Evolutionary conservation across 441 rosid species (phyloP).

Genomic region (Gossypium laxum): DNA sequence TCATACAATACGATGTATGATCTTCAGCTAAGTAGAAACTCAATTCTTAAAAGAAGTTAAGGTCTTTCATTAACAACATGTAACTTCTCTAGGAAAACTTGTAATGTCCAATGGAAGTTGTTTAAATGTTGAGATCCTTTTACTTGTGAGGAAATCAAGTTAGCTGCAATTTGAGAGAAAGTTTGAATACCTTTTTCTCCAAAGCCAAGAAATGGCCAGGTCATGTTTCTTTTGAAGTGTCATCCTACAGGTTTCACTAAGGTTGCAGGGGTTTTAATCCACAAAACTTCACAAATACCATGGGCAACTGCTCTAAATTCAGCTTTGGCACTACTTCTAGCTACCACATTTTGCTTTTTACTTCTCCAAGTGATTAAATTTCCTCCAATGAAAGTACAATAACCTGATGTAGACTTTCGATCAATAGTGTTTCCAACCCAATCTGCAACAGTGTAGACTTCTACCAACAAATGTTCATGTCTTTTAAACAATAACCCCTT

Average conservation of each 20-base stretch:
- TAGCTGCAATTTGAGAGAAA: background rate
- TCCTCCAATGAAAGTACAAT: too few relatives aligned
- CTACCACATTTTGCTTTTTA: too few relatives aligned
- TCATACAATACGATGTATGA: background rate
- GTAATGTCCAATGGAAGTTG: background rate
- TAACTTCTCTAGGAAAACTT: background rate
- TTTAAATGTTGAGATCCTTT: background rate
- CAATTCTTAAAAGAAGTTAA: slow-evolving; percentile 1
- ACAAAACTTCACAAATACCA: too few relatives aligned
- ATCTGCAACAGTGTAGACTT: too few relatives aligned
- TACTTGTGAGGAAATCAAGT: background rate
- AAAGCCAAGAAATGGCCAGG: background rate
- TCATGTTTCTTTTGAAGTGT: background rate
- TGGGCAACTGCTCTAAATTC: too few relatives aligned
- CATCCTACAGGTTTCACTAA: background rate
- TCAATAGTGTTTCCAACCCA: too few relatives aligned
- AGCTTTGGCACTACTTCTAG: too few relatives aligned
- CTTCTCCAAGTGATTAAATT: too few relatives aligned
- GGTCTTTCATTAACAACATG: slow-evolving; percentile 1
- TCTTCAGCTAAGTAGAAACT: background rate
- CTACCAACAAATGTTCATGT: too few relatives aligned
- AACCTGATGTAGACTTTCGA: too few relatives aligned
- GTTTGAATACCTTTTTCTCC: background rate
- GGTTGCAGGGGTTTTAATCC: background rate
- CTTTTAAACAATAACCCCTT: too few relatives aligned